Base-by-base conservation (phyloP, 73 alveolate genomes). In the Durusdinium trenchii region DNA sequence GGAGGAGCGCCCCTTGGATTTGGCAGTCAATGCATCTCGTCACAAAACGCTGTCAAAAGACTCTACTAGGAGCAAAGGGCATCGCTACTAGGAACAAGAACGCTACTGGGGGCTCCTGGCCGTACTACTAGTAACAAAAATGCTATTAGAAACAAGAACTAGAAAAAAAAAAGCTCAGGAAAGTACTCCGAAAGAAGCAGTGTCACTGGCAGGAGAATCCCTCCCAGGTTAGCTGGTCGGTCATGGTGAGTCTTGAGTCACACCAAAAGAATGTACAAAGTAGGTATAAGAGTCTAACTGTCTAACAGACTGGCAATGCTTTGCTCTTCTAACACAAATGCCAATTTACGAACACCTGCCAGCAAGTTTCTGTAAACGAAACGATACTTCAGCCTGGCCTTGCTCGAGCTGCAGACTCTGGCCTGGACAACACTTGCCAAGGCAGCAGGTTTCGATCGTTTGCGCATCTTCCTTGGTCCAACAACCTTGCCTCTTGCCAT, bases 191-290 rank as follows among this genome's bases (percentile, higher is more conserved):
- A 82, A 82, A 82, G 92, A 82, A 36, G 71, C 92, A 3, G 91
- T 26, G 91, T 84, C 94, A 43, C 94, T 84, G 50, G 94, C 94
- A 35, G 94, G 94, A 45, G 94, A 84, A 38, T 84, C 94, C 94
- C 94, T 32, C 40, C 69, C n/a, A n/a, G n/a, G n/a, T n/a, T n/a
- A n/a, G n/a, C n/a, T n/a, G n/a, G n/a, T n/a, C n/a, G n/a, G n/a
- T n/a, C n/a, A n/a, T n/a, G 69, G 73, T 45, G 46, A 32, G 43
- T 38, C 79, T 67, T 45, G 79, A 67, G 79, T 73, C 52, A 48
- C 20, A 73, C n/a, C 9, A 7, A 7, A 60, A 60, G n/a, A 57
- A 57, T 12, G 69, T 57, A 12, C 32, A 12, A 57, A 57, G 30
- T 23, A 32, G 18, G n/a, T 60, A 32, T 60, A 23, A 23, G 30